phyloP scores from a whole-genome alignment of 805 yeast genomes.

The Maudiozyma barnettii region DNA sequence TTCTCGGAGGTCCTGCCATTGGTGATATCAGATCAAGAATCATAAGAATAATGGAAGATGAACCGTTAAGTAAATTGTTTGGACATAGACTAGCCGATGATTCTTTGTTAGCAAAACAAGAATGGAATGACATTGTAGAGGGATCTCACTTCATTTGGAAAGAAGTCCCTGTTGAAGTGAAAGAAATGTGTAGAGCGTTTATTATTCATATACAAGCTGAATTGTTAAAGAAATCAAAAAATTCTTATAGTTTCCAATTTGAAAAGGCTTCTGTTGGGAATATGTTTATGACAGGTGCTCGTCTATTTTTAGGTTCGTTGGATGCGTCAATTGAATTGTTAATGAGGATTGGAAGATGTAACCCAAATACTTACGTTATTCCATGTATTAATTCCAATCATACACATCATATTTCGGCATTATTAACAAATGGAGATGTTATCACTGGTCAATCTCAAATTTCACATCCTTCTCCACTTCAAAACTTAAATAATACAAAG shows the following conservation, averaged over 20 bases:
- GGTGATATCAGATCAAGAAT: constrained; percentile 84
- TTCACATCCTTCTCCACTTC: constrained; percentile 61
- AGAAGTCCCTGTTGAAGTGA: constrained; percentile 34
- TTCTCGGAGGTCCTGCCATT: constrained; percentile 90
- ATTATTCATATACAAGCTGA: constrained; percentile 73
- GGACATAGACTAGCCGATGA: constrained; percentile 26
- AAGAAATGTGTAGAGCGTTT: constrained; percentile 68
- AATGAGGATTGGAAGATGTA: constrained; percentile 40
- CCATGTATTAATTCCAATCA: constrained; percentile 82
- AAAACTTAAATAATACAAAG: constrained; percentile 5
- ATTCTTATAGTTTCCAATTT: constrained; percentile 42
- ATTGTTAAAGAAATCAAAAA: constrained; percentile 52
- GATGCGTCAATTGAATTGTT: constrained; percentile 77
- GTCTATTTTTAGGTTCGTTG: constrained; percentile 73
- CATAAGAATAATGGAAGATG: constrained; percentile 58
- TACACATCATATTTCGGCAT: constrained; percentile 78
- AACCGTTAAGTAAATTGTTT: constrained; percentile 30
- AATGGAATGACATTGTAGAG: constrained; percentile 74
- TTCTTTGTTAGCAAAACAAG: constrained; percentile 42
- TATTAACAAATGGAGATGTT: constrained; percentile 54
- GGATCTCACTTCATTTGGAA: constrained; percentile 69
- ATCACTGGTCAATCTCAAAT: constrained; percentile 90
- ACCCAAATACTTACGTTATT: constrained; percentile 46
- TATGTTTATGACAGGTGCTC: constrained; percentile 68
- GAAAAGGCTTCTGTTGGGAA: constrained; percentile 82